Evolutionary conservation across 2,329 filamentous ascomycete species (phyloP), one percentile per base, ranked within the genome.

Genomic region (Nothophoma quercina): DNA sequence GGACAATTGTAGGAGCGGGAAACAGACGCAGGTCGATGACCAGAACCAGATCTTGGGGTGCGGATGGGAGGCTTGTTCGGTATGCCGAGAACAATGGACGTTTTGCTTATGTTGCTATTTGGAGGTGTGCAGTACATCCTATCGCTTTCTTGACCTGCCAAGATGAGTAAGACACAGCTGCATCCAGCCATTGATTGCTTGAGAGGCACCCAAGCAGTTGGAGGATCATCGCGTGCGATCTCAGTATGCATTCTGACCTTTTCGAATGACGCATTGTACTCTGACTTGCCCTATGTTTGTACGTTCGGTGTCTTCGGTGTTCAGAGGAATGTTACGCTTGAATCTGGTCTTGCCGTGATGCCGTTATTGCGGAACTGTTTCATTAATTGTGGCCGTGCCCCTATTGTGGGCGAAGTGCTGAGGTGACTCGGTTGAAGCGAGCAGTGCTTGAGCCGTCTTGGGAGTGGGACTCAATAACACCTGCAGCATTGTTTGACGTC

Each of bases 1-100:
- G 51, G 38, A 47, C 28, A 42, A 47, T 47, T 42, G 36, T 32
- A 28, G 12, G 9, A 33, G 25, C 32, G 32, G 21, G 21, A 53
- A 8, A 28, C 32, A n/a, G 19, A 42, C 25, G 35, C 26, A 47
- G 25, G 30, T 25, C 35, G 5, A 8, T 13, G 13, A 41, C 28
- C 16, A 39, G 22, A 35, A 30, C 45, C 39, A 18, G n/a, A 32
- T 10, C n/a, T 22, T 36, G 33, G 44, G 30, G 22, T 40, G 25
- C 33, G 16, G 9, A 9, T 28, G 39, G n/a, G 16, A 33, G 34
- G 38, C 33, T 39, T 44, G 26, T 28, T 33, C 16, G 26, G 34
- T 22, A 13, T 22, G 22, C 26, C 16, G 21, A 29, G 13, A 30
- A 25, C 12, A 13, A 8, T 26, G 44, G 5, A 16, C 26, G 8